Conservation (phyloP, 805 yeast genomes). For the Metschnikowia peoriensis region DNA sequence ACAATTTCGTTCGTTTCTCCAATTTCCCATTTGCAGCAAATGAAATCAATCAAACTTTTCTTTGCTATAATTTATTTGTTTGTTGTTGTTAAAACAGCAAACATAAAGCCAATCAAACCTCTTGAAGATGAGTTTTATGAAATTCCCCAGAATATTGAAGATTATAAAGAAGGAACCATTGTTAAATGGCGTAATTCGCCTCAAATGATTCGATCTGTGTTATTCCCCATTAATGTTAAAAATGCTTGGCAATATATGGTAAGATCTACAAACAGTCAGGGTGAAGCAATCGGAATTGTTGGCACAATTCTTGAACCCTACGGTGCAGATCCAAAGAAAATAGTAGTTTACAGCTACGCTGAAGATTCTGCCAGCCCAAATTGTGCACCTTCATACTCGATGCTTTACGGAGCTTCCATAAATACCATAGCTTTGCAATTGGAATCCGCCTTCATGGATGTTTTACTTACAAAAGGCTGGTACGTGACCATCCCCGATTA, state of each 20-base stretch:
- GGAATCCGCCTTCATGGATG: slow-evolving; percentile 16
- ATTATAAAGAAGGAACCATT: slow-evolving; percentile 9
- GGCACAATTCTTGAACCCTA: slow-evolving; percentile 24
- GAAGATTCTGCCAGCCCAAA: slow-evolving; percentile 21
- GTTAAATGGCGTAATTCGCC: slow-evolving; percentile 11
- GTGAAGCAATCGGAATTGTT: slow-evolving; percentile 21
- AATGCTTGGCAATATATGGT: slow-evolving; percentile 25
- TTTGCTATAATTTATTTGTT: neutral
- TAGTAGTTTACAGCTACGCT: slow-evolving; percentile 22
- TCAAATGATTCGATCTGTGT: slow-evolving; percentile 8
- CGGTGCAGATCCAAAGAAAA: slow-evolving; percentile 23
- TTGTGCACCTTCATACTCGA: slow-evolving; percentile 24
- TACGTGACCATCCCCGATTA: slow-evolving; percentile 35
- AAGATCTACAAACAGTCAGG: slow-evolving; percentile 21
- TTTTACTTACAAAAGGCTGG: slow-evolving; percentile 28
- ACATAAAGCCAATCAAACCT: slow-evolving; percentile 6
- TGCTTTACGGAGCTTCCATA: slow-evolving; percentile 15
- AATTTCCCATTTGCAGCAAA: neutral
- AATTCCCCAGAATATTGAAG: slow-evolving; percentile 6
- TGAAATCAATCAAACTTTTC: neutral
- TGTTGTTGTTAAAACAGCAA: neutral
- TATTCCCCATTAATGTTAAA: slow-evolving; percentile 11
- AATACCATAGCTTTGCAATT: slow-evolving; percentile 17
- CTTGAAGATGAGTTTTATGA: slow-evolving; percentile 10
- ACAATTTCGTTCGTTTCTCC: neutral